Evolutionary conservation across 1,284 basidiomycete species (phyloP).

Genomic region (Leccinum pseudoinsigne): DNA sequence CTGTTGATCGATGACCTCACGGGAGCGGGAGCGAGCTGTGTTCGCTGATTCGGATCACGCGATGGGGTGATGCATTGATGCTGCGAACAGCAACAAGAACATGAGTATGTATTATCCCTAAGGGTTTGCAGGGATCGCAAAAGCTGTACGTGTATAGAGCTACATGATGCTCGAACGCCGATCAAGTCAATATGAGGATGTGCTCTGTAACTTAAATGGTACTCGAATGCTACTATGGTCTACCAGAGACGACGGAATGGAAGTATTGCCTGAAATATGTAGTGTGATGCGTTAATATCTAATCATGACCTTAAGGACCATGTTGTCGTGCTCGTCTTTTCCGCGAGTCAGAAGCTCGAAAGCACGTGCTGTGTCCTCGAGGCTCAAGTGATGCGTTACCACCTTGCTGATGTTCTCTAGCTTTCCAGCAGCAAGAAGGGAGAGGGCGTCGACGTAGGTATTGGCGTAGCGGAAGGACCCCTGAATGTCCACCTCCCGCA

Average conservation of each 20-base stretch:
- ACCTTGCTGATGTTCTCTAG: slow-evolving; percentile 69
- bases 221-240: slow-evolving; percentile 9
- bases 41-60: background rate
- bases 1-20: slow-evolving; percentile 17
- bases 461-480: slow-evolving; percentile 91
- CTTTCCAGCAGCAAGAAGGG: slow-evolving; percentile 69
- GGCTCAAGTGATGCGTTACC: slow-evolving; percentile 77
- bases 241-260: slow-evolving; percentile 12
- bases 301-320: slow-evolving; percentile 84
- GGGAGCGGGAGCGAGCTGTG: background rate
- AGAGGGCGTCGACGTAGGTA: slow-evolving; percentile 84
- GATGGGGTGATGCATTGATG: background rate
- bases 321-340: slow-evolving; percentile 71
- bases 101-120: slow-evolving; percentile 1
- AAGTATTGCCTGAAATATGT: background rate
- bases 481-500: slow-evolving; percentile 91
- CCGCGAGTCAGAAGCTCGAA: slow-evolving; percentile 81
- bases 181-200: slow-evolving; percentile 14
- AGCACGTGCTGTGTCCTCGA: slow-evolving; percentile 67
- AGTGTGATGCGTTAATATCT: slow-evolving; percentile 41
- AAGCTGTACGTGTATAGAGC: slow-evolving; percentile 16
- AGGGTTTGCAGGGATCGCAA: slow-evolving; percentile 6
- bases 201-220: slow-evolving; percentile 16
- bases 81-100: slow-evolving; percentile 3
- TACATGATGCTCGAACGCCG: slow-evolving; percentile 15